Base-by-base conservation (phyloP, 2,329 filamentous ascomycete genomes). In the Ilyonectria sp. region DNA sequence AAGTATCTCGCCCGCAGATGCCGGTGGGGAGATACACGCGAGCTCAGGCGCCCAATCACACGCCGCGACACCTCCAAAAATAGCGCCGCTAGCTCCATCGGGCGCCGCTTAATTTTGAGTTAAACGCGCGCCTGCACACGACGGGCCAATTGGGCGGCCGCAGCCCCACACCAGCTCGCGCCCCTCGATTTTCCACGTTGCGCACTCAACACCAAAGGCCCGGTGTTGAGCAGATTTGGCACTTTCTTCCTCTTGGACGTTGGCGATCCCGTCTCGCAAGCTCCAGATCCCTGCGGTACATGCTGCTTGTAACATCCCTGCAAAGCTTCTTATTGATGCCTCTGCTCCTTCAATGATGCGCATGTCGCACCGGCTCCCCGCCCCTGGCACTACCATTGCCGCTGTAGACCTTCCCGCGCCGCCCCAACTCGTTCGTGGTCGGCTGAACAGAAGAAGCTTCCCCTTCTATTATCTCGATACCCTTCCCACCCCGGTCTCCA, bases 51-150 rank as follows among this genome's bases (percentile, higher is more conserved):
- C 2, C 73, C 73, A 75, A 71, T 74, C 59, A 65, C 9, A 55
- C 17, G 9, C 11, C 6, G n/a, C 17, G 9, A 8, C 1, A 2
- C 13, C 19, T 64, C 71, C 71, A 26, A 75, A 74, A 75, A 75
- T 75, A 75, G 74, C 44, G 3, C 43, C 61, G 53, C 72, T 74
- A 75, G 53, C 72, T 50, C 29, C 31, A 60, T 67, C 29, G 2
- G 55, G 63, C 58, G 58, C 67, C 74, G 72, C 69, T 63, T 69
- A 69, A 60, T 74, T 67, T 47, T 64, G 57, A 64, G 49, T 73
- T 76, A 74, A 55, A 76, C 74, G 74, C 74, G 74, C 74, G 74
- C 72, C 69, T 76, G 68, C 53, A 71, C 37, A 26, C 21, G 13
- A 4, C 29, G 10, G 60, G 49, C 70, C 74, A 74, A 76, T 76